phyloP scores from a whole-genome alignment of 768 basidiomycete species.

The Kockovaella imperatae region DNA sequence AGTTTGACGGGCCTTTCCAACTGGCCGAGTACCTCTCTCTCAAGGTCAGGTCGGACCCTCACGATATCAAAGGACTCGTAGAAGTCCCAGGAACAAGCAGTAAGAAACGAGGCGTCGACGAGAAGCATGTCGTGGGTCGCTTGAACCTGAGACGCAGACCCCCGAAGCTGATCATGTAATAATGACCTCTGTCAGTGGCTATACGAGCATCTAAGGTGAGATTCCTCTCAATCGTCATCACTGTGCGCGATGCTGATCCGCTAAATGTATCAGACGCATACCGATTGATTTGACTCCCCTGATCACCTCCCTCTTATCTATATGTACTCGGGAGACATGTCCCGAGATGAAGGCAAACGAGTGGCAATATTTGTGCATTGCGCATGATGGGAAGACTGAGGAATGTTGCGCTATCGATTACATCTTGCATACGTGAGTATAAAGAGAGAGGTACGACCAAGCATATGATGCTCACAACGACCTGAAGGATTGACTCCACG shows the following conservation, averaged over 20 bases:
- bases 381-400: conserved; percentile 55
- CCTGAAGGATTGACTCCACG: conserved; percentile 90
- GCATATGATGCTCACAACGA: conserved; percentile 60
- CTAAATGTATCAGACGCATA: conserved; percentile 35
- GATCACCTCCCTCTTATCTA: conserved; percentile 30
- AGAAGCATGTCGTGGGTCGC: conserved; percentile 55
- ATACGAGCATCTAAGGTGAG: conserved; percentile 44
- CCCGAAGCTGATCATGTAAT: conserved; percentile 68
- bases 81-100: conserved; percentile 54
- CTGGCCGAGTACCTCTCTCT: conserved; percentile 89
- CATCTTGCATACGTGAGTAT: conserved; percentile 44
- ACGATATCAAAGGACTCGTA: conserved; percentile 76
- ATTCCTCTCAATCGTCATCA: neutral
- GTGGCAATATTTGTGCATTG: conserved; percentile 93
- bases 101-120: conserved; percentile 35
- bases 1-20: conserved; percentile 81
- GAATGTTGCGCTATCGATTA: conserved; percentile 98
- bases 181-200: conserved; percentile 40
- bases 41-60: conserved; percentile 74
- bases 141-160: conserved; percentile 22
- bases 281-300: conserved; percentile 44
- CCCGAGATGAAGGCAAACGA: conserved; percentile 99
- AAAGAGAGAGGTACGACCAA: neutral
- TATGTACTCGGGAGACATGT: conserved; percentile 72
- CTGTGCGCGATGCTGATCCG: neutral